phyloP scores from a whole-genome alignment of 345 rosid species.

The Eutrema yunnanense region DNA sequence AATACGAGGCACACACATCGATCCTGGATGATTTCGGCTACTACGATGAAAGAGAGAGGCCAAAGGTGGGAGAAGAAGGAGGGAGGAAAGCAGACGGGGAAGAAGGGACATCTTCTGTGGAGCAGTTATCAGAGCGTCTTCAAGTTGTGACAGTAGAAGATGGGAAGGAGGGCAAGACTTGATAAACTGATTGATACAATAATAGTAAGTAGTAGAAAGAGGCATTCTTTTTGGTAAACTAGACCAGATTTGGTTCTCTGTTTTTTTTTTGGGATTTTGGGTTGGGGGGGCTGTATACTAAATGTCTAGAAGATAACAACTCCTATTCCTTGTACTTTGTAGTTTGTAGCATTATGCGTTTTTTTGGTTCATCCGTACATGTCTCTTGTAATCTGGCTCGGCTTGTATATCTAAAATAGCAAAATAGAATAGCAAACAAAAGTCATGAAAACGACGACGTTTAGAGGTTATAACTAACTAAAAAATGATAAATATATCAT shows the following conservation, averaged over 20 bases:
- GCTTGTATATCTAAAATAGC: background rate
- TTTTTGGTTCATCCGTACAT: background rate
- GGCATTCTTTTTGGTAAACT: constrained; percentile 24
- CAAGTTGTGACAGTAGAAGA: constrained; percentile 31
- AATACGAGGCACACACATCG: constrained; percentile 44
- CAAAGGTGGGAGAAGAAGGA: constrained; percentile 10
- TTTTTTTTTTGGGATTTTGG: background rate
- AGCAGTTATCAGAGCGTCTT: constrained; percentile 40
- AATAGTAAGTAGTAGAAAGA: background rate
- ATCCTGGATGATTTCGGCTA: constrained; percentile 61
- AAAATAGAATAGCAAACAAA: no score
- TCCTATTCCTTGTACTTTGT: constrained; percentile 12
- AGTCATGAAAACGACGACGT: no score
- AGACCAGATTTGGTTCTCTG: background rate
- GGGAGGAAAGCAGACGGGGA: background rate
- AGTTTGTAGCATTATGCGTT: background rate
- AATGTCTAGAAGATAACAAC: background rate
- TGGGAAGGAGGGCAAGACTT: background rate
- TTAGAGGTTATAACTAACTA: no score
- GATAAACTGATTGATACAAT: constrained; percentile 13
- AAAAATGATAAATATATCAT: no score
- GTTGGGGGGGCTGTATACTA: constrained; percentile 9
- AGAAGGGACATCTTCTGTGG: constrained; percentile 28
- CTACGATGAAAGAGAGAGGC: constrained; percentile 54
- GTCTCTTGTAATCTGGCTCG: background rate